Conservation (phyloP, 1,139 yeast species). For the Nakaseomyces delphensis region DNA sequence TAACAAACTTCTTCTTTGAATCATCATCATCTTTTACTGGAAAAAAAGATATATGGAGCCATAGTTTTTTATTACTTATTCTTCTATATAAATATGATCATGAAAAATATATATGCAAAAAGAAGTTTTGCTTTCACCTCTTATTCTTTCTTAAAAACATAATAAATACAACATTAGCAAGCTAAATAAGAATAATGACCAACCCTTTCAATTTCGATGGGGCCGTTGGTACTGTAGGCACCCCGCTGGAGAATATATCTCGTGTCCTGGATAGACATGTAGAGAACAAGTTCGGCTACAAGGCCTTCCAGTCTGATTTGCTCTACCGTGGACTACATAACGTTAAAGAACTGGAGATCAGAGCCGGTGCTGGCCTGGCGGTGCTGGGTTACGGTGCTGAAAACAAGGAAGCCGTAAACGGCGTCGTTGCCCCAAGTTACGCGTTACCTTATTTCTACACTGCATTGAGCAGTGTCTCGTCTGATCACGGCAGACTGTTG, state of each 20-base stretch:
- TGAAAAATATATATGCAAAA: too few species aligned
- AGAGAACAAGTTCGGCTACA: constrained; percentile 61
- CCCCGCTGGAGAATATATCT: constrained; percentile 37
- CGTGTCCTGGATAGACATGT: constrained; percentile 59
- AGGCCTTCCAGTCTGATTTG: constrained; percentile 49
- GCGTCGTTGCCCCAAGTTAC: constrained; percentile 54
- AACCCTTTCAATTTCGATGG: constrained; percentile 1
- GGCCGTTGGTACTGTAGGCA: not conserved
- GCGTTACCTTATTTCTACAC: constrained; percentile 43
- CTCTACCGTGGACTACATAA: constrained; percentile 46
- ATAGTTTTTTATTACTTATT: too few species aligned
- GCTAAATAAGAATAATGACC: not conserved
- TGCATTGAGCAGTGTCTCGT: constrained; percentile 42
- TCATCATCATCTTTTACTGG: too few species aligned
- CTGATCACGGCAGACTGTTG: constrained; percentile 40
- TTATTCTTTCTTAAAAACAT: constrained; percentile 34
- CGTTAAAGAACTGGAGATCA: constrained; percentile 51
- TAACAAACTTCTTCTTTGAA: too few species aligned
- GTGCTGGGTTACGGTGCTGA: constrained; percentile 55
- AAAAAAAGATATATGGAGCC: too few species aligned
- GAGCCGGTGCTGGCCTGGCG: constrained; percentile 78
- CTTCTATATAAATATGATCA: too few species aligned
- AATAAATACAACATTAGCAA: constrained; percentile 24
- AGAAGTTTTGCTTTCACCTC: too few species aligned
- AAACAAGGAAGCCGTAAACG: constrained; percentile 39